Base-by-base conservation (phyloP, 208 protist genomes). In the Porcisia hertigi region DNA sequence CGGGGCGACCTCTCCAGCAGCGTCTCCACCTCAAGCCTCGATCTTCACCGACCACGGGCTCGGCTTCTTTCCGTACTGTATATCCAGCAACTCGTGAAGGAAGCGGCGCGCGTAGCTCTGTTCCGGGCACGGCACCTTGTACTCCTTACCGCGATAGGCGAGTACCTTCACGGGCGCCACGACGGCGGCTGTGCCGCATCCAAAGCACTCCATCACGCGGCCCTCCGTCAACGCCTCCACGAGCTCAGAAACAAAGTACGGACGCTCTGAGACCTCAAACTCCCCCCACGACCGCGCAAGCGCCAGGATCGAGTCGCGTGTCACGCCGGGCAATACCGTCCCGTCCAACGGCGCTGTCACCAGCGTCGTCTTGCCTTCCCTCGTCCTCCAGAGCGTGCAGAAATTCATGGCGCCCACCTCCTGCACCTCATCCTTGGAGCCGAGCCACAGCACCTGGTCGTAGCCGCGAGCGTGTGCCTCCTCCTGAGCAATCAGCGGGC, bases 341-440 rank as follows among this genome's bases (percentile, higher is more conserved):
- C 95, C 96, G 72, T 99, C 96, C 6, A 99, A 79, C 18, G 98
- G 98, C 43, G 97, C 88, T 0, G 98, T 99, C 45, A 99, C 86
- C 36, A 99, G 86, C 79, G 99, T 97, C 30, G 75, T 79, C 77
- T 97, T 88, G 47, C 79, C 87, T 57, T 73, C 76, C 53, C 81
- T 77, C 64, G 91, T 86, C 59, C 93, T 97, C 93, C 94, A 98
- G 69, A 98, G 76, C n/a, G 96, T 85, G 25, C 92, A 88, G 78
- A 99, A 99, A 85, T 99, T 99, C 98, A 99, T 99, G 20, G 98
- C 92, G 20, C 98, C 98, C 8, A 99, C 98, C 87, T 99, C 99
- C 54, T 98, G 98, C 65, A 99, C 83, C 45, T 98, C 73, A 25
- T 96, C 78, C 41, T 96, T 79, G 12, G 98, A 77, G 30, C 96